Percentiles rank a stretch among this genome's conserved stretches.
phyloP scores from a whole-genome alignment of 2,329 filamentous ascomycete species.

The Monosporascus sp. region DNA sequence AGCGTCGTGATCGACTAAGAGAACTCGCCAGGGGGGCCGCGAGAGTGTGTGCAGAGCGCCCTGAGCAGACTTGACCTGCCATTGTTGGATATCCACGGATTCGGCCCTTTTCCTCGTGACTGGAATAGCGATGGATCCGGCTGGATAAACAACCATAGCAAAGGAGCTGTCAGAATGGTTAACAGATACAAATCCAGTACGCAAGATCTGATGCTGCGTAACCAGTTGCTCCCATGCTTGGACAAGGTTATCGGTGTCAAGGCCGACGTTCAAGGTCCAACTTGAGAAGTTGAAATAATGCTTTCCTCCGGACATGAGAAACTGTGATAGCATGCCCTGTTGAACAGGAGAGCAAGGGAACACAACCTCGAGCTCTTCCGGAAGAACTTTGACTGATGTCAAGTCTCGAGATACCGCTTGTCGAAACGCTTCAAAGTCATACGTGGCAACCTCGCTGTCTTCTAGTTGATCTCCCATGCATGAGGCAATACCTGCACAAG shows the following conservation, averaged over 20 bases:
- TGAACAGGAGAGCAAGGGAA: slow-evolving; percentile 78
- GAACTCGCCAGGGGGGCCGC: slow-evolving; percentile 58
- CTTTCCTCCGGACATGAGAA: slow-evolving; percentile 57
- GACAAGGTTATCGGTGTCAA: slow-evolving; percentile 37
- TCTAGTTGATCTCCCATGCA: background rate
- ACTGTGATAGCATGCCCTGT: slow-evolving; percentile 72
- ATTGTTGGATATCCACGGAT: slow-evolving; percentile 27
- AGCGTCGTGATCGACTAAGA: slow-evolving; percentile 32
- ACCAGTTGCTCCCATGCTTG: slow-evolving; percentile 55
- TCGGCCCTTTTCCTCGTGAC: slow-evolving; percentile 12
- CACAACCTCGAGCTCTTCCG: slow-evolving; percentile 46
- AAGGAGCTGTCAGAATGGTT: slow-evolving; percentile 58
- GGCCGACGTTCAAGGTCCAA: slow-evolving; percentile 39
- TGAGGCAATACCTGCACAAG: slow-evolving; percentile 30
- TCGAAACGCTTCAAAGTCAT: slow-evolving; percentile 37
- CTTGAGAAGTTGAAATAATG: slow-evolving; percentile 73
- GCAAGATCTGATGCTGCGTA: slow-evolving; percentile 61
- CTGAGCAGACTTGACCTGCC: slow-evolving; percentile 29
- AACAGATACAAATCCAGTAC: slow-evolving; percentile 65
- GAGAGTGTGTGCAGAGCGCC: slow-evolving; percentile 40
- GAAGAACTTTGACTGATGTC: slow-evolving; percentile 6
- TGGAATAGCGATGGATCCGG: slow-evolving; percentile 7
- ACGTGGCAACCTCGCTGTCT: slow-evolving; percentile 9
- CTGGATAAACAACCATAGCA: slow-evolving; percentile 63
- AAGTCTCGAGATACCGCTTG: slow-evolving; percentile 25